These are phyloP conservation scores for Canna indica DNA, from an alignment of 176 grass and related monocot species.

Conservation along the genomic window DNA sequence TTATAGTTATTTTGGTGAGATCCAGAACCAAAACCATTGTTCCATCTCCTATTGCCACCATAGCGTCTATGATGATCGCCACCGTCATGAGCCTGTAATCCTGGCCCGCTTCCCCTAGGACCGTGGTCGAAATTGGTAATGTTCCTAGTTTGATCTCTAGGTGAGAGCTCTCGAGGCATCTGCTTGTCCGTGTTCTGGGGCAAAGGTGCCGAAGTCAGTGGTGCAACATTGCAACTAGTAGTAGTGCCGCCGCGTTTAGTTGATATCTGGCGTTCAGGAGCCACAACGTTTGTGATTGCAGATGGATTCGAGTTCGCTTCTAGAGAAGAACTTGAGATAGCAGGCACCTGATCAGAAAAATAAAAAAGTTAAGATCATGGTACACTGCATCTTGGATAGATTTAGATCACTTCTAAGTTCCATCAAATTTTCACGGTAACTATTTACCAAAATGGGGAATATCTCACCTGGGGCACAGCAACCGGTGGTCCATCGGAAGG, in stretches of 20 bases:
- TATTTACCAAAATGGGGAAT: background rate
- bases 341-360: background rate
- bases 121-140: background rate
- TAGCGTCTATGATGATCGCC: constrained; percentile 1
- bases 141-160: background rate
- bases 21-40: constrained; percentile 37
- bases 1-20: constrained; percentile 6
- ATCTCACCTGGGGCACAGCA: constrained; percentile 5
- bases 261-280: constrained; percentile 13
- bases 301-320: background rate
- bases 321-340: constrained; percentile 1
- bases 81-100: background rate
- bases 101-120: constrained; percentile 22
- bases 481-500: constrained; percentile 7
- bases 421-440: background rate
- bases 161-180: background rate
- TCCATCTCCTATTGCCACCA: constrained; percentile 54
- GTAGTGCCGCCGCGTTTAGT: constrained; percentile 15
- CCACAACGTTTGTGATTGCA: background rate
- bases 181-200: background rate
- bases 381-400: constrained; percentile 14
- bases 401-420: constrained; percentile 17
- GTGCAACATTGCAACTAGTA: background rate
- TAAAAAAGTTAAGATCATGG: background rate
- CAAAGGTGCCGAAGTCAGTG: background rate